Evolutionary conservation across 768 basidiomycete genomes (phyloP), one percentile per base, ranked within the genome.

Genomic region (Gloeostereum incarnatum): DNA sequence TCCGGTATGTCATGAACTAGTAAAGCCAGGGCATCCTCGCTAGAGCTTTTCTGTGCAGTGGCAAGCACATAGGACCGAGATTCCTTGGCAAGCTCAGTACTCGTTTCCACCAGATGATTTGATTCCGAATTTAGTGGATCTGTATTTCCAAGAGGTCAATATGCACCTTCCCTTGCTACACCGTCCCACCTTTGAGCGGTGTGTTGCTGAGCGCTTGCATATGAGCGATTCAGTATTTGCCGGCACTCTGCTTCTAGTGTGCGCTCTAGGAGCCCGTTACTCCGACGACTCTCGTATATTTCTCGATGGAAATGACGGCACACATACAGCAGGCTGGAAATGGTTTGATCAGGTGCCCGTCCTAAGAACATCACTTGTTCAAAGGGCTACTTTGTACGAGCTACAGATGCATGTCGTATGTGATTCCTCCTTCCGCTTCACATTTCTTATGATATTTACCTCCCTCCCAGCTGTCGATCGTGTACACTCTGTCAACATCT

Each of bases 321-420:
- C 51, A 5, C 52, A 62, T 21, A 68, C 61, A 17, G 66, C 69
- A 18, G 82, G 79, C 0, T 81, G 78, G 77, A 70, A 67, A 41
- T 84, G 73, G 65, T 78, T 74, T 47, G 61, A 69, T 23, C 80
- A 83, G 50, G 73, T 87, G 6, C 66, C 81, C 36, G 63, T 75
- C 42, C 64, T 81, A 34, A 72, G 71, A 50, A 68, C 70, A 1
- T 50, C 65, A 32, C 58, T 63, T 85, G 26, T 64, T 14, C 62
- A 69, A 0, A 66, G 75, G 4, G 73, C 84, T 1, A 60, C 74
- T 9, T 52, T 92, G 46, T 71, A 76, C 53, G 86, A 90, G 45
- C 57, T 92, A 30, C 90, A 93, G 54, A 68, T 69, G 32, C 69
- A 58, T 69, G 74, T 67, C 46, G 79, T 80, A 53, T 45, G 74